Percentiles rank a stretch among this genome's conserved stretches.
Evolutionary conservation across 1,284 basidiomycete genomes (phyloP).

Genomic region (Sparassis latifolia): DNA sequence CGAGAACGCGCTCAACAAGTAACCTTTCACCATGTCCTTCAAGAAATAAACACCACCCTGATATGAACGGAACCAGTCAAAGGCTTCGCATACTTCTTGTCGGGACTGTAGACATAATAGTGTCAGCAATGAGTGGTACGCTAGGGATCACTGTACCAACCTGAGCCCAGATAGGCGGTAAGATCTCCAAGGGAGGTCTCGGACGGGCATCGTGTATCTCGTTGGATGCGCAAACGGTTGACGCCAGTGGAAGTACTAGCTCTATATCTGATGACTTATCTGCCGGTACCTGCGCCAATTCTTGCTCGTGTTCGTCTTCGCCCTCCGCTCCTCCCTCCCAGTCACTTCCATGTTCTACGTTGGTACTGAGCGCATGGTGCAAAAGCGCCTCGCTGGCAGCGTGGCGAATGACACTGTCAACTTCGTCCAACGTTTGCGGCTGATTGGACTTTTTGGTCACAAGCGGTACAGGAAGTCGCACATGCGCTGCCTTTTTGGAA

Average conservation of each 20-base stretch:
- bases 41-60: slow-evolving; percentile 70
- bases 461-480: neutral
- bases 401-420: neutral
- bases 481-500: too few relatives aligned
- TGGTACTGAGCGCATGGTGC: too few relatives aligned
- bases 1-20: slow-evolving; percentile 63
- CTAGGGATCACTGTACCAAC: slow-evolving; percentile 14
- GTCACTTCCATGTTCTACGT: neutral
- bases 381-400: neutral
- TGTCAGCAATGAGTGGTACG: too few relatives aligned
- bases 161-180: slow-evolving; percentile 31
- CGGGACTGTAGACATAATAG: slow-evolving; percentile 44
- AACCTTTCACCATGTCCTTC: slow-evolving; percentile 60
- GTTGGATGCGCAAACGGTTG: too few relatives aligned
- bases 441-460: neutral
- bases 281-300: too few relatives aligned
- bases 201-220: too few relatives aligned
- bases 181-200: slow-evolving; percentile 1
- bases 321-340: slow-evolving; percentile 3
- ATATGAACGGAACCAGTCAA: slow-evolving; percentile 68
- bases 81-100: slow-evolving; percentile 74
- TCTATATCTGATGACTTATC: too few relatives aligned
- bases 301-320: neutral
- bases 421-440: neutral
- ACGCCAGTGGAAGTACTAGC: too few relatives aligned